These are phyloP conservation scores for Betula pendula DNA, from an alignment of 306 rosid species.

Conservation along the genomic window DNA sequence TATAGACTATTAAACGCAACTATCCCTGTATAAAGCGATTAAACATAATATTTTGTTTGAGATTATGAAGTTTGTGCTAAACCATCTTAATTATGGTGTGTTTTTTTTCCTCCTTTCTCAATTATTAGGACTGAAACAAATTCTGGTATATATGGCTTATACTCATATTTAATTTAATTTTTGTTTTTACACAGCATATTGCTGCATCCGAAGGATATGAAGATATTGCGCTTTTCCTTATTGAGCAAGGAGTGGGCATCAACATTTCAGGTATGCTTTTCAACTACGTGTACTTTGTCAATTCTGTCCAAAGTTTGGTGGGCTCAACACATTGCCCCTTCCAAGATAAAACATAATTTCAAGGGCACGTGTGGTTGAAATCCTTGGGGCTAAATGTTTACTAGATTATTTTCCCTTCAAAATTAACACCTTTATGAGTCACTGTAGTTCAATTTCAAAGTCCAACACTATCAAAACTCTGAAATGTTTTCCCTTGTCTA, in stretches of 20 bases:
- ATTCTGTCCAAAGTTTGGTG: too few species aligned
- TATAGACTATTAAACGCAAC: too few species aligned
- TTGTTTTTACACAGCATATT: conserved; percentile 42
- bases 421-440: neutral
- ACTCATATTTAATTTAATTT: conserved; percentile 13
- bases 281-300: neutral
- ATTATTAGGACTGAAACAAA: neutral
- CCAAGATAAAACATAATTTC: neutral
- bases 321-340: neutral
- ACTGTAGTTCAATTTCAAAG: neutral
- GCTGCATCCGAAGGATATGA: conserved; percentile 55
- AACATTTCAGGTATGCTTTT: conserved; percentile 44
- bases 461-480: too few species aligned
- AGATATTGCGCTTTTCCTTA: conserved; percentile 52
- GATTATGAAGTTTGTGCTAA: neutral
- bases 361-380: neutral
- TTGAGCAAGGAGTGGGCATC: conserved; percentile 44
- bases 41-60: too few species aligned
- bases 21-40: too few species aligned
- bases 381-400: neutral
- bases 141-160: neutral
- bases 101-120: neutral
- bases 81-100: neutral
- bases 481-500: too few species aligned
- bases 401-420: neutral